Evolutionary conservation across 495 filamentous ascomycete species (phyloP).

Genomic region (Haplographium delicatum): DNA sequence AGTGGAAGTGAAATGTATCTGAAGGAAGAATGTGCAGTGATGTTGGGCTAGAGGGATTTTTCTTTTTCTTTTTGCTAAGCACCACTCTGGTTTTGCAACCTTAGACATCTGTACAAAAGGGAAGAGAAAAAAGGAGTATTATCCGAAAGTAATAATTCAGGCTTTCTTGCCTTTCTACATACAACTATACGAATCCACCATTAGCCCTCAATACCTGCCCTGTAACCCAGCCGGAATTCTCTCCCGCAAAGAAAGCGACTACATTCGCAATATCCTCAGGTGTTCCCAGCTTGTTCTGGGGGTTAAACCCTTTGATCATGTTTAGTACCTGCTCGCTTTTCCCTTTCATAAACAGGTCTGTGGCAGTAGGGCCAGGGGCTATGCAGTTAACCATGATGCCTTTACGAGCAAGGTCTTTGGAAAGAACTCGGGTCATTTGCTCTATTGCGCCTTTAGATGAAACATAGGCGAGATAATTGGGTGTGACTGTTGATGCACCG

Average conservation of each 20-base stretch:
- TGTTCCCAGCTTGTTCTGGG: slow-evolving; percentile 49
- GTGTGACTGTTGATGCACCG: slow-evolving; percentile 39
- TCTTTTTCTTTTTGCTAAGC: too few relatives aligned
- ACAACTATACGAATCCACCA: slow-evolving; percentile 39
- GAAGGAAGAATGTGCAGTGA: too few relatives aligned
- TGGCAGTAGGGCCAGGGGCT: slow-evolving; percentile 60
- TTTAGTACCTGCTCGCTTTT: slow-evolving; percentile 56
- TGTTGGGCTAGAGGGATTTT: too few relatives aligned
- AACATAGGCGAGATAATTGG: slow-evolving; percentile 56
- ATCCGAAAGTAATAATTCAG: too few relatives aligned
- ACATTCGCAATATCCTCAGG: slow-evolving; percentile 59
- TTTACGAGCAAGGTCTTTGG: slow-evolving; percentile 58
- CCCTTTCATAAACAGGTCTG: slow-evolving; percentile 59
- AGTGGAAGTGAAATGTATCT: too few relatives aligned
- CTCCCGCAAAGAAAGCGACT: slow-evolving; percentile 47
- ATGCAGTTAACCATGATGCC: slow-evolving; percentile 60
- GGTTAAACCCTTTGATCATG: slow-evolving; percentile 45
- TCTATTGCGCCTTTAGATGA: slow-evolving; percentile 65
- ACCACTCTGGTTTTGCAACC: too few relatives aligned
- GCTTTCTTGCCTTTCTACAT: not conserved
- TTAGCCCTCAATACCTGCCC: slow-evolving; percentile 62
- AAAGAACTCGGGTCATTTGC: slow-evolving; percentile 58
- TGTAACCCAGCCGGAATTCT: slow-evolving; percentile 53
- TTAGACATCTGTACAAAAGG: too few relatives aligned
- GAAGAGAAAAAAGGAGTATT: too few relatives aligned